A percentile compares a stretch with the other conserved stretches of the same genome.
These are phyloP conservation scores for Nakazawaea ernobii DNA, from an alignment of 805 yeast genomes.

Conservation along the genomic window DNA sequence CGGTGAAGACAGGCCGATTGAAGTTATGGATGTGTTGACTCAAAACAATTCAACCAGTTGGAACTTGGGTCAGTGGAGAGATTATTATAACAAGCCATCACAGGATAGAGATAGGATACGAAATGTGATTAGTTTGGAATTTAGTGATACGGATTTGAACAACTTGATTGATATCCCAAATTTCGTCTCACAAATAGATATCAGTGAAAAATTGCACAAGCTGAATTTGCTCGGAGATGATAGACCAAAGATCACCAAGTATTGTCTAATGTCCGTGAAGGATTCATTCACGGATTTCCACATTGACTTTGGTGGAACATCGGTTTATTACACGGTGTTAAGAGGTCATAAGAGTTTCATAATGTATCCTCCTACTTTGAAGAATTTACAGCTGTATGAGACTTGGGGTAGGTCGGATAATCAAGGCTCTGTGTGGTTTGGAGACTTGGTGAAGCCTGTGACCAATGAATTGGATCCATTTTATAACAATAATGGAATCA, in stretches of 20 bases:
- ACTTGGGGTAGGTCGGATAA: slow-evolving; percentile 67
- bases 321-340: slow-evolving; percentile 81
- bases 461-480: slow-evolving; percentile 12
- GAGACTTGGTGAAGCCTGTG: slow-evolving; percentile 33
- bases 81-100: slow-evolving; percentile 48
- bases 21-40: slow-evolving; percentile 85
- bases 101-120: slow-evolving; percentile 56
- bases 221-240: slow-evolving; percentile 5
- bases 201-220: slow-evolving; percentile 49
- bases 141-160: slow-evolving; percentile 52
- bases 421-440: slow-evolving; percentile 62
- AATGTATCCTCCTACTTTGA: slow-evolving; percentile 70
- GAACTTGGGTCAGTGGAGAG: slow-evolving; percentile 69
- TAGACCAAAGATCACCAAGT: slow-evolving; percentile 63
- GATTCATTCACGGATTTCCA: slow-evolving; percentile 87
- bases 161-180: slow-evolving; percentile 52
- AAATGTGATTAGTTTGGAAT: slow-evolving; percentile 79
- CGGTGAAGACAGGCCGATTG: slow-evolving; percentile 60
- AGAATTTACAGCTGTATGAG: slow-evolving; percentile 55
- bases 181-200: slow-evolving; percentile 59
- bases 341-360: slow-evolving; percentile 72
- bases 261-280: slow-evolving; percentile 79
- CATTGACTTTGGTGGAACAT: slow-evolving; percentile 87
- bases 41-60: slow-evolving; percentile 66
- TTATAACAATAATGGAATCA: slow-evolving; percentile 29